Base-by-base conservation (phyloP, 1,284 basidiomycete genomes). In the Boletus calvinii region DNA sequence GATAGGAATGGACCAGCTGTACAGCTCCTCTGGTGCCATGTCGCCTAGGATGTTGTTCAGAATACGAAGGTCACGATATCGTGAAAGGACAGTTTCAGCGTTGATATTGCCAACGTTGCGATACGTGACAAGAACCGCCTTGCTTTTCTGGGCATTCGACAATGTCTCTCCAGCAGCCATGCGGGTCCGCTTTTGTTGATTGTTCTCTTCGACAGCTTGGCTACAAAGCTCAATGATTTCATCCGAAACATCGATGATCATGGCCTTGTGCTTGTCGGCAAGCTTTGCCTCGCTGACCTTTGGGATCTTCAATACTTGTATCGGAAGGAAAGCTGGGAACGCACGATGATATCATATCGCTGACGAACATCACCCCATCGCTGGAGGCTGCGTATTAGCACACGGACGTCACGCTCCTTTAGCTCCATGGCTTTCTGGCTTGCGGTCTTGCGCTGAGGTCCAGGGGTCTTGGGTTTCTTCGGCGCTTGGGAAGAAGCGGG, bases 361-460 rank as follows among this genome's bases (percentile, higher is more conserved):
- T 91, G 87, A 48, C 94, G 85, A 58, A 99, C 93, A 70, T 99
- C 96, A 29, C 97, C 97, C 94, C 96, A 99, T 53, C 94, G 89
- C 67, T 98, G 94, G 61, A 99, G 79, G 66, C 94, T 96, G 59
- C 96, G 85, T 57, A 98, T 93, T 38, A 99, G 80, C 38, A 96
- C 94, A 58, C 97, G 94, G 32, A 98, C 85, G 68, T 99, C 97
- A 43, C 96, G 87, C 70, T 98, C 95, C 73, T 95, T 98, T 57
- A 99, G 79, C 70, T 98, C 94, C 80, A 98, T 89, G 3, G 95
- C 90, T 65, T 93, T 92, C 73, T 98, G 94, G 45, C 85, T 89
- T 5, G 91, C 89, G 12, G 90, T 90, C 75, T 92, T 92, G 61
- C 85, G 79, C 57, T 80, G 80, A n/a, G 85, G 81, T 34, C 79